These are phyloP conservation scores for Colletotrichum tropicicola DNA, from an alignment of 2,329 filamentous ascomycete genomes.

Conservation along the genomic window DNA sequence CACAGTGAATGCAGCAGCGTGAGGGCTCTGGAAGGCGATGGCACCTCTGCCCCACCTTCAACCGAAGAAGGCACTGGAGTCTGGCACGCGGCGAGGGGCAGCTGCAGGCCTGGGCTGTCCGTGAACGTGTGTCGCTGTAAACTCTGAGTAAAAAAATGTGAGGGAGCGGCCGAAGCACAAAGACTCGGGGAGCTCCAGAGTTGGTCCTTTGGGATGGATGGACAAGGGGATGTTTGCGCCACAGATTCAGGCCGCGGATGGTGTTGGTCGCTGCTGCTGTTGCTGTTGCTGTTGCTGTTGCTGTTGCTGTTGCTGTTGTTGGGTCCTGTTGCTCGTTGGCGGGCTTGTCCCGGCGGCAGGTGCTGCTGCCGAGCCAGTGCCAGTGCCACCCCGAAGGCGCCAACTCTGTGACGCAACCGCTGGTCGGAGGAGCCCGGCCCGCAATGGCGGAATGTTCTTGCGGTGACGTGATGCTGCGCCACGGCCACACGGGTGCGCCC, in stretches of 20 bases:
- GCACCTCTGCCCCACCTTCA: slow-evolving; percentile 28
- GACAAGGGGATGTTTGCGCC: not conserved
- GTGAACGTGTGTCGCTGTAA: not conserved
- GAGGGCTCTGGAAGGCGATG: slow-evolving; percentile 5
- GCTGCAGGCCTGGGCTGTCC: slow-evolving; percentile 6
- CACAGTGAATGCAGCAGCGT: not conserved
- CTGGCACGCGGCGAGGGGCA: slow-evolving; percentile 13
- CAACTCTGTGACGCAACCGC: slow-evolving; percentile 32
- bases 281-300: not conserved
- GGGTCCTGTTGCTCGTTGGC: too few species aligned
- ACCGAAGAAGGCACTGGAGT: slow-evolving; percentile 15
- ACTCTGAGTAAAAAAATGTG: not conserved
- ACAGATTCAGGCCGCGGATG: not conserved
- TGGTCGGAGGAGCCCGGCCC: not conserved
- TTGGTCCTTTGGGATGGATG: not conserved
- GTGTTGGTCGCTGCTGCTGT: not conserved
- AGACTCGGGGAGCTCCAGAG: not conserved
- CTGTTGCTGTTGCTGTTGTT: not conserved
- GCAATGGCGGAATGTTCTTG: slow-evolving; percentile 2
- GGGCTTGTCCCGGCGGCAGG: slow-evolving; percentile 13
- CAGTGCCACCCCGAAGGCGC: slow-evolving; percentile 22
- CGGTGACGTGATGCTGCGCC: slow-evolving; percentile 3
- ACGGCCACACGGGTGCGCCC: not conserved
- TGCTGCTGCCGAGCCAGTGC: not conserved
- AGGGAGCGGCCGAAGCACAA: not conserved